Evolutionary conservation across 257 asterid species (phyloP).

Genomic region (Jaltomata sinuosa): DNA sequence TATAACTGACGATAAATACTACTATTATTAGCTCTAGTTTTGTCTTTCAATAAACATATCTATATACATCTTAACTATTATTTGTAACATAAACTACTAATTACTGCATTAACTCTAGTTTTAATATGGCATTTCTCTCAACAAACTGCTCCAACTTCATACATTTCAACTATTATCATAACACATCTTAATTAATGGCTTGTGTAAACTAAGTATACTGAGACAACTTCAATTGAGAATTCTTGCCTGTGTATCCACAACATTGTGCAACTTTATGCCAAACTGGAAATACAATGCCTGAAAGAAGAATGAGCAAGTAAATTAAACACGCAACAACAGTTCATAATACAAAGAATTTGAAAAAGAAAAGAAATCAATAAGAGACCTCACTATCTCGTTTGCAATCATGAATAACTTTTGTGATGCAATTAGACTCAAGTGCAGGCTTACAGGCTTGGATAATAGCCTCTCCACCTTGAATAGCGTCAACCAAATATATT

Average conservation of each 20-base stretch:
- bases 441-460: constrained; percentile 96
- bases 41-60: not conserved
- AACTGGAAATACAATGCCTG: constrained; percentile 94
- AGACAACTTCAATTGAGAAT: constrained; percentile 1
- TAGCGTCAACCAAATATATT: constrained; percentile 91
- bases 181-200: not conserved
- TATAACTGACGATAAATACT: not conserved
- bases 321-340: constrained; percentile 8
- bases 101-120: not conserved
- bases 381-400: constrained; percentile 99
- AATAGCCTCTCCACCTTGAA: constrained; percentile 81
- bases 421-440: constrained; percentile 84
- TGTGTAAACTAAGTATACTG: not conserved
- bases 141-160: not conserved
- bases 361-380: constrained; percentile 25
- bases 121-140: not conserved
- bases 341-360: constrained; percentile 9
- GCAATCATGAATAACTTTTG: constrained; percentile 97
- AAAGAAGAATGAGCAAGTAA: constrained; percentile 16
- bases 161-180: not conserved
- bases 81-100: not conserved
- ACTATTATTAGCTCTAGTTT: not conserved
- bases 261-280: constrained; percentile 86
- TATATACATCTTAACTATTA: not conserved
- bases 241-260: constrained; percentile 90